Evolutionary conservation across 345 rosid genomes (phyloP), one percentile per base, ranked within the genome.

Genomic region (Gossypioides kirkii): DNA sequence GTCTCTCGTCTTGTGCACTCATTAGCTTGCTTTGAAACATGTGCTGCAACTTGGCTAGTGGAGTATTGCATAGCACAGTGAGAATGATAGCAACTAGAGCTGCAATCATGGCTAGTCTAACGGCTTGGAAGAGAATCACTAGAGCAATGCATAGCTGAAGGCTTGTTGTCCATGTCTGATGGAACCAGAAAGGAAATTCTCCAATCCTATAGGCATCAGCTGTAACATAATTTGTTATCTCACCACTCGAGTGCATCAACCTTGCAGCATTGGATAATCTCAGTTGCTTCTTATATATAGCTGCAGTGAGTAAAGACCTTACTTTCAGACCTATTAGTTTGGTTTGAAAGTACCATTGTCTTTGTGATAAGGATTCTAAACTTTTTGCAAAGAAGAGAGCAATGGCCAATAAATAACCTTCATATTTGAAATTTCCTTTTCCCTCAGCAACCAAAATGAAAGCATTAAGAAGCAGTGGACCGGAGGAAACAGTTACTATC

Each of bases 131-230:
- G 25, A 54, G 59, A 54, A 54, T 54, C 25, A 54, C 3, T 54
- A 54, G 26, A 54, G 59, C 59, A 54, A 54, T 18, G 25, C 59
- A 54, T 11, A 54, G 25, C 59, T 85, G 97, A 67, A 94, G 84
- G 77, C 87, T 81, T 49, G 97, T 92, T 1, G 97, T 84, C 97
- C 98, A 92, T 64, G 87, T 90, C 85, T 91, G 97, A 71, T 94
- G 97, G 79, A 90, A 86, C 98, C 97, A 94, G 79, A 86, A 94
- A 1, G 98, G 95, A 71, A 91, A 94, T 26, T 94, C 98, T 3
- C 98, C 98, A 16, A 94, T 88, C 65, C 98, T 84, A 63, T 88
- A 94, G 20, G 98, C 95, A 86, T 94, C 98, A 20, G 92, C 95
- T 0, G 97, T 87, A 6, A 93, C 97, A 74, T 92, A 94, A 78